Evolutionary conservation across 139 green algal species (phyloP).

Genomic region (Micractinium sp.): DNA sequence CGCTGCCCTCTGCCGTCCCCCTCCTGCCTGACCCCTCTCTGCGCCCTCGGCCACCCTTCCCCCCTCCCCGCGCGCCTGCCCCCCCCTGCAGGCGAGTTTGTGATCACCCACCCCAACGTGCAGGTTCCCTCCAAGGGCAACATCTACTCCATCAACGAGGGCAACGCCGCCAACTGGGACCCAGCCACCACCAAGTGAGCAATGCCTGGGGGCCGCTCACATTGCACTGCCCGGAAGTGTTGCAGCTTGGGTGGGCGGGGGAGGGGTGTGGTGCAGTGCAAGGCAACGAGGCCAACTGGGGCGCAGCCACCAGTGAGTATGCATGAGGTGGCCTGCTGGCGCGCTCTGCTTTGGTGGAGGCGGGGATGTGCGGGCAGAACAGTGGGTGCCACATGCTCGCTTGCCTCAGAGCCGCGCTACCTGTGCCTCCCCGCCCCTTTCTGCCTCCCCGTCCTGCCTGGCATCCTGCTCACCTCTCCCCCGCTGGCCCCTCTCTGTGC

Average conservation of each 20-base stretch:
- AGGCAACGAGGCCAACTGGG: too few species aligned
- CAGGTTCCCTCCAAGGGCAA: conserved; percentile 52
- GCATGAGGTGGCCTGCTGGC: neutral
- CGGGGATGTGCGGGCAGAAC: too few species aligned
- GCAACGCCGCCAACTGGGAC: conserved; percentile 67
- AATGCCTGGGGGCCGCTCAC: neutral
- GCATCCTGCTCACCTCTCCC: neutral
- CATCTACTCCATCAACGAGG: conserved; percentile 80
- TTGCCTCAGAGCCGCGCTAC: too few species aligned
- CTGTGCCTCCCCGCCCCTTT: too few species aligned
- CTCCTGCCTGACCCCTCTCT: neutral
- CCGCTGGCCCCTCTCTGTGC: neutral
- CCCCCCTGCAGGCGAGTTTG: conserved; percentile 55
- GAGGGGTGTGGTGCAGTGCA: too few species aligned
- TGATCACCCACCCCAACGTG: conserved; percentile 60
- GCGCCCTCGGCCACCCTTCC: neutral
- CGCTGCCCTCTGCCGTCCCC: neutral
- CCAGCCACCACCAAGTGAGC: conserved; percentile 53
- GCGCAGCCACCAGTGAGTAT: neutral
- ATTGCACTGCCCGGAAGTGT: neutral
- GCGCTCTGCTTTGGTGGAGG: too few species aligned
- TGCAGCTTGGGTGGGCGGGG: too few species aligned
- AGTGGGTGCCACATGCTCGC: too few species aligned
- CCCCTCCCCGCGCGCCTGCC: neutral
- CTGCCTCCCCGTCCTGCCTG: neutral